These are phyloP conservation scores for Spirogloea muscicola DNA, from an alignment of 139 green algal genomes.

Conservation along the genomic window DNA sequence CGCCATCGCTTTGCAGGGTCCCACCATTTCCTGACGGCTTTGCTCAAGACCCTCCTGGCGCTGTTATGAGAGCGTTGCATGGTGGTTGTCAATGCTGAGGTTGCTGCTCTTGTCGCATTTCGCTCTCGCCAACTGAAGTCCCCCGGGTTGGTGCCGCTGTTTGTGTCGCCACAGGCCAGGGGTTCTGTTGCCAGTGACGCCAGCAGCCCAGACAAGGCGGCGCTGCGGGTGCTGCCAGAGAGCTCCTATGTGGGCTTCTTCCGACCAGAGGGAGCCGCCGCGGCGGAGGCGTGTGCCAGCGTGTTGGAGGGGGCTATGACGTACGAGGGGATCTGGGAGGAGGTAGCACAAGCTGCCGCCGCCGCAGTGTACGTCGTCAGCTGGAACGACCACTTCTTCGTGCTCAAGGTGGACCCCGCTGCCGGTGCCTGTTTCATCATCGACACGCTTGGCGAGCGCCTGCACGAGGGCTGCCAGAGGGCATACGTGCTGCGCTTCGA, in stretches of 20 bases:
- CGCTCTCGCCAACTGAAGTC: too few species aligned
- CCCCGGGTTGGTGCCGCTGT: too few species aligned
- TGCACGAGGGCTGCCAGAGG: constrained; percentile 34
- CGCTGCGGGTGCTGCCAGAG: background rate
- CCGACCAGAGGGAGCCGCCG: background rate
- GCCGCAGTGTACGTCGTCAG: constrained; percentile 35
- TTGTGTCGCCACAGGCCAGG: too few species aligned
- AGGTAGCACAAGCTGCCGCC: constrained; percentile 16
- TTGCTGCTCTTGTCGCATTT: too few species aligned
- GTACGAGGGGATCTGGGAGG: constrained; percentile 41
- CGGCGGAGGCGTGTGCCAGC: background rate
- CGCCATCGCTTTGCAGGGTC: too few species aligned
- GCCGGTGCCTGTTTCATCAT: constrained; percentile 28
- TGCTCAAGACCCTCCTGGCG: too few species aligned
- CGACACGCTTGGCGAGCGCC: constrained; percentile 43
- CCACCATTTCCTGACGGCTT: too few species aligned
- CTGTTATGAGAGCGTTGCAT: too few species aligned
- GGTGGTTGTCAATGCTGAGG: too few species aligned
- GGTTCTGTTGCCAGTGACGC: too few species aligned
- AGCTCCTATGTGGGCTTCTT: constrained; percentile 44
- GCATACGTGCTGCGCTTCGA: constrained; percentile 45
- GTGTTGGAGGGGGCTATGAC: constrained; percentile 34
- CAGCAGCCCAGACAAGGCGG: too few species aligned
- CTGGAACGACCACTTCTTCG: constrained; percentile 51
- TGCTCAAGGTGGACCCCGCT: constrained; percentile 39